Base-by-base conservation (phyloP, 140 eudicot species). In the Erigeron philadelphicus region DNA sequence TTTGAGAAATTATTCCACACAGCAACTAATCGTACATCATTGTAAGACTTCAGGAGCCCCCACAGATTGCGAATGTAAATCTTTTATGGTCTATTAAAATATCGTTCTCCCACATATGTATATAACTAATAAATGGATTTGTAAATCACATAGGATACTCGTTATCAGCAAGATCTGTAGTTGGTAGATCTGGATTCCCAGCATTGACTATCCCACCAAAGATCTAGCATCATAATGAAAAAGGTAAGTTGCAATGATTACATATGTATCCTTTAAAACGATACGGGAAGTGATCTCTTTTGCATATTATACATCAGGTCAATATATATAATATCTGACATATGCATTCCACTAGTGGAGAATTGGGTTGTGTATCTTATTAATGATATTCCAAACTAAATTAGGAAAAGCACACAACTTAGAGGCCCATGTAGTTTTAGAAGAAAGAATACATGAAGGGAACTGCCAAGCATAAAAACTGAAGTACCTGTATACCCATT, bases 121-220 rank as follows among this genome's bases (percentile, higher is more conserved):
- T 72, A 46, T 44, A 43, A 54, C 50, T 38, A 40, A 17, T 18
- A 48, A 7, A 78, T 61, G 52, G 52, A 60, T 66, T 2, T 5
- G 9, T 43, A 63, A 17, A 71, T 43, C 58, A 8, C 54, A 47
- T 64, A 83, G 97, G 97, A 90, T 90, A 87, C 97, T 93, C 99
- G 61, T 74, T 83, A 72, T 87, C 97, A 68, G 87, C 82, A 67
- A 93, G 87, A 63, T 93, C 95, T 70, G 96, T 89, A 71, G 70
- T 83, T 15, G 76, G 75, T 73, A 93, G 71, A 12, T 74, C 70
- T 40, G 90, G 84, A 66, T 92, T 93, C 35, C 95, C 96, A 48
- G 87, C 90, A 80, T 89, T 86, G 56, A 93, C 97, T 48, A 93
- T 10, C 67, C 99, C 99, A 13, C 99, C 99, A 82, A 93, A 93